A percentile compares a stretch with the other conserved stretches of the same genome.
phyloP scores from a whole-genome alignment of 805 yeast genomes.

The Pichia insulana region DNA sequence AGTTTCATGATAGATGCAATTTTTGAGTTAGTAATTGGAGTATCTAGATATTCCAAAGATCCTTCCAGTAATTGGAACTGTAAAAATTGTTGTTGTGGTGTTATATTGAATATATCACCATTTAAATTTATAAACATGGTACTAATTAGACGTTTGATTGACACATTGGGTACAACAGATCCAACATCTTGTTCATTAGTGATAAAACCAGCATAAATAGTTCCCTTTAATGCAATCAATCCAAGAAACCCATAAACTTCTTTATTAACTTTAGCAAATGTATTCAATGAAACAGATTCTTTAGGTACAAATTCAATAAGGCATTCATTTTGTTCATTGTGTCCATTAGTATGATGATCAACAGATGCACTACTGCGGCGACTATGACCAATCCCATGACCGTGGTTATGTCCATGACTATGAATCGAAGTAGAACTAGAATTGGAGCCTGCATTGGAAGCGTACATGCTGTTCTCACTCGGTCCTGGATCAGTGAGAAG shows the following conservation, averaged over 20 bases:
- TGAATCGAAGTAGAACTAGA: not conserved
- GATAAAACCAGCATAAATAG: conserved; percentile 49
- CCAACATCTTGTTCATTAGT: conserved; percentile 50
- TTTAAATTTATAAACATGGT: conserved; percentile 61
- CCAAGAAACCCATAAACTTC: conserved; percentile 51
- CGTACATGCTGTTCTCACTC: not conserved
- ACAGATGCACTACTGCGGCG: too few species aligned
- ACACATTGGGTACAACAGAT: conserved; percentile 42
- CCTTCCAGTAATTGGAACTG: conserved; percentile 5
- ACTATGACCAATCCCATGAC: too few species aligned
- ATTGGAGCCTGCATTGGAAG: not conserved
- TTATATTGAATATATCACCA: conserved; percentile 27
- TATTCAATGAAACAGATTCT: conserved; percentile 21
- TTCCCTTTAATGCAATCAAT: conserved; percentile 43
- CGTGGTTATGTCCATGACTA: not conserved
- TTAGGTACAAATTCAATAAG: conserved; percentile 49
- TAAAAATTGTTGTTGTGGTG: not conserved
- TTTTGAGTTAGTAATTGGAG: conserved; percentile 16
- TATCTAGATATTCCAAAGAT: conserved; percentile 5
- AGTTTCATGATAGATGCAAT: conserved; percentile 29
- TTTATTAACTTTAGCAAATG: conserved; percentile 4
- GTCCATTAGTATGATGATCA: not conserved
- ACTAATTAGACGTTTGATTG: conserved; percentile 43
- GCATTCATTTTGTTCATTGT: conserved; percentile 23
- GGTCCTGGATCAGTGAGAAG: conserved; percentile 2